Conservation (phyloP, 1,284 basidiomycete species). For the Lentinus polychrous region DNA sequence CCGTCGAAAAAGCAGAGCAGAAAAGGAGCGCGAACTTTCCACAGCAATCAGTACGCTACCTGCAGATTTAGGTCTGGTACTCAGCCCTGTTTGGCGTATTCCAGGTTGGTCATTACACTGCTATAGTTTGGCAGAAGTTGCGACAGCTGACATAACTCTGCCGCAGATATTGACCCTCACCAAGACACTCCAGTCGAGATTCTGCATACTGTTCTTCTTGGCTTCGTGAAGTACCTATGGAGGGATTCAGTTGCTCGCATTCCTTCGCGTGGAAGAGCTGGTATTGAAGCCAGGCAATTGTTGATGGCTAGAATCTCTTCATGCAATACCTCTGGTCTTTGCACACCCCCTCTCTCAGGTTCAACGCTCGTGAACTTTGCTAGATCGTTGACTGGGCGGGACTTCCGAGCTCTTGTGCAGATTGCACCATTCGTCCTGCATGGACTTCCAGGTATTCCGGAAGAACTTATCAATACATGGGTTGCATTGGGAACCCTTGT, state of each 20-base stretch:
- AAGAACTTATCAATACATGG: conserved; percentile 17
- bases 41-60: too few species aligned
- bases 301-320: conserved; percentile 19
- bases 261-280: conserved; percentile 9
- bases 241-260: conserved; percentile 22
- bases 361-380: conserved; percentile 25
- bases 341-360: conserved; percentile 13
- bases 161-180: conserved; percentile 27
- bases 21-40: background rate
- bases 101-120: conserved; percentile 9
- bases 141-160: background rate
- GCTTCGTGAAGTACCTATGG: conserved; percentile 33
- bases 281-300: background rate
- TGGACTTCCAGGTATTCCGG: conserved; percentile 14
- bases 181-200: conserved; percentile 30
- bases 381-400: conserved; percentile 23
- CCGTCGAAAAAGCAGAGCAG: background rate
- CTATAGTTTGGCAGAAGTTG: background rate
- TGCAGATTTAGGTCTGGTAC: background rate
- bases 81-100: conserved; percentile 17
- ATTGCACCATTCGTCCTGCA: conserved; percentile 24
- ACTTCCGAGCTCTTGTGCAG: conserved; percentile 24
- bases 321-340: conserved; percentile 21
- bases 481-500: conserved; percentile 16
- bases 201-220: conserved; percentile 29